Base-by-base conservation (phyloP, 2,329 filamentous ascomycete species). In the Talaromyces verruculosus region DNA sequence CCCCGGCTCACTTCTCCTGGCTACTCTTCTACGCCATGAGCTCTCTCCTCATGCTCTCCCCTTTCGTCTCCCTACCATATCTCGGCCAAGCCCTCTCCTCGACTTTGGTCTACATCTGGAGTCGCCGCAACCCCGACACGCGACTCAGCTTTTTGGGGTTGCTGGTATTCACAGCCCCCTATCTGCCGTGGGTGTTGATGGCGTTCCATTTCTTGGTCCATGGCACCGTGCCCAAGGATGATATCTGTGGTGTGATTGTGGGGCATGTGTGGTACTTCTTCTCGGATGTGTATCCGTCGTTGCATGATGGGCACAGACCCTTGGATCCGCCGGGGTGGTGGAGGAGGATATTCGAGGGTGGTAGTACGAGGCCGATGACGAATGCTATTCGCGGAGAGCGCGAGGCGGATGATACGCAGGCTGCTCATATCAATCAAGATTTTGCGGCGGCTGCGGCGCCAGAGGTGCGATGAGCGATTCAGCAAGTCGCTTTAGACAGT, bases 251-350 rank as follows among this genome's bases (percentile, higher is more conserved):
- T 3, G 92, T 97, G 17, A 88, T 95, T 10, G 93, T 98, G 45
- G 95, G 95, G 10, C 95, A 99, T 79, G 85, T 98, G 47, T 98
- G 93, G 90, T 99, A 98, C 79, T 99, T 97, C 81, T 97, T 98
- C 79, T 91, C 89, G 67, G 95, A 99, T 77, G 93, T 99, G 17
- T 99, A 97, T 78, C 95, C 95, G 3, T 91, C 93, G 2, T 85
- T 97, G 51, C 91, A 97, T 79, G 88, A 90, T 69, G 92, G 92
- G 19, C 89, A 90, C 61, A 86, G 91, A 65, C 95, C 95, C 0
- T 84, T 99, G 58, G 94, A 97, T 72, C 94, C 95, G 43, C 95
- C 95, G 0, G 81, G 82, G 67, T 97, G 92, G 89, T 99, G 94
- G 94, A 86, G 91, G 66, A 86, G 93, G 49, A 74, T 98, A 19